Percentiles rank a stretch among this genome's conserved stretches.
Evolutionary conservation across 106 monocot species (phyloP).

Genomic region (Narthecium ossifragum): DNA sequence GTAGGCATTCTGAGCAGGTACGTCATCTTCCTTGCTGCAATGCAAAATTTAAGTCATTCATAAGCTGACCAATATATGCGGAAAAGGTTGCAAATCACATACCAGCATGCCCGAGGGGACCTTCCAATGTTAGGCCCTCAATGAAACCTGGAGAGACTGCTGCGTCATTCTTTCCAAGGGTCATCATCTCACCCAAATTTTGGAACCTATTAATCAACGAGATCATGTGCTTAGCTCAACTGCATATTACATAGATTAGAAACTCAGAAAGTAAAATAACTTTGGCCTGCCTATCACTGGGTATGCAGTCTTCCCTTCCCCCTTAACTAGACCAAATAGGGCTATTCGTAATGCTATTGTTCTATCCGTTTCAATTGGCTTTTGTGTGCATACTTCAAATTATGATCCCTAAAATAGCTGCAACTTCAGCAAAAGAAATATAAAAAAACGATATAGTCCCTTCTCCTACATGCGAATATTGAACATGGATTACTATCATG

Average conservation of each 20-base stretch:
- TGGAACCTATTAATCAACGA: no score
- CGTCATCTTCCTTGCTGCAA: constrained; percentile 78
- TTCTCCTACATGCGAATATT: no score
- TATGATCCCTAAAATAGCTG: no score
- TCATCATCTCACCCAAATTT: constrained; percentile 98
- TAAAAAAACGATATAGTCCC: no score
- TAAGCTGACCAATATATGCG: background rate
- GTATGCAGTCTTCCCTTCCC: background rate
- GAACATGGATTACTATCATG: no score
- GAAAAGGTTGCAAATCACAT: background rate
- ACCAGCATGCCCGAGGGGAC: constrained; percentile 87
- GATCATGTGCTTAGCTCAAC: no score
- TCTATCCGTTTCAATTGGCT: background rate
- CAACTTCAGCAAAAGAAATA: no score
- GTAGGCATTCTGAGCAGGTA: constrained; percentile 84
- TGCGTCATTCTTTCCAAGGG: constrained; percentile 76
- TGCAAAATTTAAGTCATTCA: background rate
- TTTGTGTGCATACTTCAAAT: no score
- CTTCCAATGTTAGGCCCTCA: constrained; percentile 89
- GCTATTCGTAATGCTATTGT: background rate
- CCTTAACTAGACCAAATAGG: background rate
- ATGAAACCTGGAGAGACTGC: constrained; percentile 81
- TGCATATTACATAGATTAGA: no score
- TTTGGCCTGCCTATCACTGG: background rate
- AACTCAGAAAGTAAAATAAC: background rate